phyloP scores from a whole-genome alignment of 108 stramenopile genomes.

The Asterionellopsis glacialis region DNA sequence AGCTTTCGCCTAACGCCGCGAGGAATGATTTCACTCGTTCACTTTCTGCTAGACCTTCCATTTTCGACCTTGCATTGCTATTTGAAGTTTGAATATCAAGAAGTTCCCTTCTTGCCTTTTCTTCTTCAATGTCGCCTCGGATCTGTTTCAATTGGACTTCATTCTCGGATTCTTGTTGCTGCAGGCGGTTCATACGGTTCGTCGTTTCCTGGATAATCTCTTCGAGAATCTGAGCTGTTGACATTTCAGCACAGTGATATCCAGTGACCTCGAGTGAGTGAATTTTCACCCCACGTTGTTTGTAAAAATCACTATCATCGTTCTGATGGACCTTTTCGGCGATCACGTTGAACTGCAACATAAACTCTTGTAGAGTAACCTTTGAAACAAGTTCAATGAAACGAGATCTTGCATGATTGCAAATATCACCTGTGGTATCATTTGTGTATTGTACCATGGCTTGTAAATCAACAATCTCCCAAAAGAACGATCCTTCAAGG shows the following conservation, averaged over 20 bases:
- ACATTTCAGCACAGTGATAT: constrained; percentile 15
- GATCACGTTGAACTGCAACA: constrained; percentile 14
- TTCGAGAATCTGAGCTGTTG: constrained; percentile 13
- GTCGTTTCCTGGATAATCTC: constrained; percentile 20
- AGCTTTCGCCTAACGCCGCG: background rate
- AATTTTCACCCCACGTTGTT: constrained; percentile 13
- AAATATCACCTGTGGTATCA: constrained; percentile 17
- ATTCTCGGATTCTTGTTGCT: constrained; percentile 18
- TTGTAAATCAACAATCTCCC: constrained; percentile 12
- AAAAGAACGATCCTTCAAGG: constrained; percentile 19
- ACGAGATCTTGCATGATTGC: constrained; percentile 17
- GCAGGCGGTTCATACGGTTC: constrained; percentile 15
- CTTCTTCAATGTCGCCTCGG: constrained; percentile 13
- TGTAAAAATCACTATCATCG: constrained; percentile 13
- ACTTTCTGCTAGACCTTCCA: constrained; percentile 15
- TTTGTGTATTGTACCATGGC: constrained; percentile 14
- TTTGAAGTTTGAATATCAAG: constrained; percentile 15
- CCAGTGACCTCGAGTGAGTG: constrained; percentile 20
- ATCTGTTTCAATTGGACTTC: constrained; percentile 13
- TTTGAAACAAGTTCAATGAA: constrained; percentile 17
- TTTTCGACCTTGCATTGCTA: constrained; percentile 11
- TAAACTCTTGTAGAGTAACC: constrained; percentile 18
- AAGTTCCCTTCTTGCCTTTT: constrained; percentile 17
- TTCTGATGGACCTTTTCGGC: constrained; percentile 5
- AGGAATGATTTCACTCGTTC: constrained; percentile 14